Evolutionary conservation across 2,329 filamentous ascomycete species (phyloP).

Genomic region (Aphanoascus verrucosus): DNA sequence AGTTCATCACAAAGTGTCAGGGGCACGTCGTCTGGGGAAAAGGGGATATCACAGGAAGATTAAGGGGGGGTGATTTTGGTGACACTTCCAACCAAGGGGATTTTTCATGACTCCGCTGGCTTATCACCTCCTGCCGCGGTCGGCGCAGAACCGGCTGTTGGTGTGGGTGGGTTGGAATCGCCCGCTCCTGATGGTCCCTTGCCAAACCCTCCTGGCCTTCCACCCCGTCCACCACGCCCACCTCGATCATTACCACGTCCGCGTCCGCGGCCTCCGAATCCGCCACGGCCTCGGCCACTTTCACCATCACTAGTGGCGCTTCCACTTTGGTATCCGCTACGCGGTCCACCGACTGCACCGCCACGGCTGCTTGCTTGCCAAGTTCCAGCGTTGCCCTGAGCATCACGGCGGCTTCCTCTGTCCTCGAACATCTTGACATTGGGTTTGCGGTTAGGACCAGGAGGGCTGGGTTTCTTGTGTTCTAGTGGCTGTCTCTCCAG

Average conservation of each 20-base stretch:
- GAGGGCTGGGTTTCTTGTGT: constrained; percentile 56
- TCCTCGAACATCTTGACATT: constrained; percentile 75
- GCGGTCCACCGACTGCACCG: constrained; percentile 51
- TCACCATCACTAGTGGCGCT: constrained; percentile 64
- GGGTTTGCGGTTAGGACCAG: constrained; percentile 65
- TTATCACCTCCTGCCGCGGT: constrained; percentile 8
- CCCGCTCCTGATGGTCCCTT: constrained; percentile 11
- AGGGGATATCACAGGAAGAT: constrained; percentile 8
- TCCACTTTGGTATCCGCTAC: constrained; percentile 74
- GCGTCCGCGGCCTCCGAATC: constrained; percentile 49
- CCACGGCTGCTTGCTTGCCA: constrained; percentile 51
- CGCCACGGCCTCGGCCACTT: constrained; percentile 50
- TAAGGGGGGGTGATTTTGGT: background rate
- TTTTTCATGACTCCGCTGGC: constrained; percentile 10
- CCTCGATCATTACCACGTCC: constrained; percentile 47
- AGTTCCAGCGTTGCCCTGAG: constrained; percentile 41
- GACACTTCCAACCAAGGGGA: background rate
- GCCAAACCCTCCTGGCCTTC: constrained; percentile 44
- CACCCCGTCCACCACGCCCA: constrained; percentile 45
- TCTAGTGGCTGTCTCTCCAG: constrained; percentile 65
- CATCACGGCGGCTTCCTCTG: constrained; percentile 42
- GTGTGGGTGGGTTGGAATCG: constrained; percentile 11
- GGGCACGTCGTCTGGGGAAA: background rate
- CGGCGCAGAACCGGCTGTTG: constrained; percentile 2
- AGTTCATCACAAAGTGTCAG: background rate